These are phyloP conservation scores for Fusarium pseudoanthophilum DNA, from an alignment of 2,329 filamentous ascomycete genomes.

Conservation along the genomic window DNA sequence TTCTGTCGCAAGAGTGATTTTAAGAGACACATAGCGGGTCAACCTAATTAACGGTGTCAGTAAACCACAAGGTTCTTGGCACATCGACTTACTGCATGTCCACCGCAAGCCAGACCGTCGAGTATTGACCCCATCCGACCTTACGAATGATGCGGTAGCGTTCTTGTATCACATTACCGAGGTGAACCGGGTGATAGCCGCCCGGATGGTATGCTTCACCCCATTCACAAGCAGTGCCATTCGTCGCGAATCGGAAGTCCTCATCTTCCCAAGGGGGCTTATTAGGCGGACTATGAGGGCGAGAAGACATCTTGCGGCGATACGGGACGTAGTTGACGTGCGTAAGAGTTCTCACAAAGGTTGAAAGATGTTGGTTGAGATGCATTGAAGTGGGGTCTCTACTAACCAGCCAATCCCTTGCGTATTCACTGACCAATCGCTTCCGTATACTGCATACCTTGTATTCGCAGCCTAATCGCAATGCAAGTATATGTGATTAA, in stretches of 20 bases:
- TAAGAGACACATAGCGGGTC: background rate
- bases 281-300: background rate
- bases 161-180: background rate
- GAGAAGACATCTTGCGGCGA: background rate
- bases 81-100: background rate
- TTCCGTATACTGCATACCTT: background rate
- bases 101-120: background rate
- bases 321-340: background rate
- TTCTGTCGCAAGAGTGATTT: background rate
- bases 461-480: background rate
- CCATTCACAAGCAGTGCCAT: background rate
- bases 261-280: background rate
- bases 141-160: background rate
- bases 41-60: fast-evolving
- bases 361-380: background rate
- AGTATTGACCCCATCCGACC: background rate
- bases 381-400: background rate
- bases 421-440: background rate
- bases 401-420: background rate
- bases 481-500: background rate
- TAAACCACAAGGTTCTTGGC: fast-evolving
- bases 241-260: background rate
- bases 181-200: background rate
- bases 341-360: background rate
- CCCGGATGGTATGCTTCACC: background rate